Evolutionary conservation across 108 stramenopile species (phyloP).

Genomic region (Pseudonitzschia pungens): DNA sequence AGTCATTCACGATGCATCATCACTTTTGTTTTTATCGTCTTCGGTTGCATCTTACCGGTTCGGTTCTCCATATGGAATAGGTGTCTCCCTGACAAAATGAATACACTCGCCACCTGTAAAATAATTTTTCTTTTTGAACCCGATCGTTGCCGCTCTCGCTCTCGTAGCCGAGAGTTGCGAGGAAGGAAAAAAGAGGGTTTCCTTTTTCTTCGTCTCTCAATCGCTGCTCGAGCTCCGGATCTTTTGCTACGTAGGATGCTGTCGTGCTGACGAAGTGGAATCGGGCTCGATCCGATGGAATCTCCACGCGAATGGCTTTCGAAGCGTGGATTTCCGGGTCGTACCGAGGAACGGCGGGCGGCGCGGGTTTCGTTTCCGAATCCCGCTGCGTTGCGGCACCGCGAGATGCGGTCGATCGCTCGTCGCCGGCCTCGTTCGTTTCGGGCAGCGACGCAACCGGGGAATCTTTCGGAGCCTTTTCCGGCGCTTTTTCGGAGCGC

Average conservation of each 20-base stretch:
- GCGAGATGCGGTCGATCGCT: not conserved
- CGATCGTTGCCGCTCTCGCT: conserved; percentile 16
- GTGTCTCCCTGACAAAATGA: conserved; percentile 68
- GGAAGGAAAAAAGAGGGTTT: conserved; percentile 50
- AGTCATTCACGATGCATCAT: too few relatives aligned
- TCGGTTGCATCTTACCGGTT: conserved; percentile 29
- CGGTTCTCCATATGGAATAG: conserved; percentile 55
- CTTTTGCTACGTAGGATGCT: conserved; percentile 67
- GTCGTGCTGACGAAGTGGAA: conserved; percentile 54
- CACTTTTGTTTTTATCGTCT: too few relatives aligned
- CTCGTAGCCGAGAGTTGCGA: not conserved
- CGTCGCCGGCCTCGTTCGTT: conserved; percentile 2
- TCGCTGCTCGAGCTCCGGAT: conserved; percentile 51
- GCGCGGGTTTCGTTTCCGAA: not conserved
- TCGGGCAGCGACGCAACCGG: too few relatives aligned
- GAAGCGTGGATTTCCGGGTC: conserved; percentile 45
- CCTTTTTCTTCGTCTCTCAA: conserved; percentile 43
- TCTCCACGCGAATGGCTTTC: conserved; percentile 45
- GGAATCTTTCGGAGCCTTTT: not conserved
- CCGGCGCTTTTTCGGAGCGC: not conserved
- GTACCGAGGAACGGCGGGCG: conserved; percentile 13
- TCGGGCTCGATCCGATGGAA: conserved; percentile 51
- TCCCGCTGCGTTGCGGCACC: not conserved
- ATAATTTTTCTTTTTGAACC: conserved; percentile 52
- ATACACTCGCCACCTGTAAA: conserved; percentile 78